These are phyloP conservation scores for Lavandula angustifolia DNA, from an alignment of 257 asterid species.

Conservation along the genomic window DNA sequence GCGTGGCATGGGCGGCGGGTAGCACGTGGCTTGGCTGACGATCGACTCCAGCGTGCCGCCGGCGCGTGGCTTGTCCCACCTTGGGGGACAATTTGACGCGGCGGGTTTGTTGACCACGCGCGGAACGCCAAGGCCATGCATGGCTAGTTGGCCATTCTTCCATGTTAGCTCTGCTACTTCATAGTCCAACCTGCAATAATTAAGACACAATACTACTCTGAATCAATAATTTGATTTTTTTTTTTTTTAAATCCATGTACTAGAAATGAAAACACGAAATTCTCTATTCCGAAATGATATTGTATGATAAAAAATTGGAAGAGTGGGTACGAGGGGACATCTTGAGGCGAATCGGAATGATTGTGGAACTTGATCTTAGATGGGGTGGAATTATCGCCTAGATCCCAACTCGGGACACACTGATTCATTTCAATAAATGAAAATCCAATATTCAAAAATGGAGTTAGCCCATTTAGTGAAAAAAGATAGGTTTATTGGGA, in stretches of 20 bases:
- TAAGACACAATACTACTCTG: no score
- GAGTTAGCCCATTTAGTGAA: no score
- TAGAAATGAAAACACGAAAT: no score
- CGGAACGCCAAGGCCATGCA: constrained; percentile 67
- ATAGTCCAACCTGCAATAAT: constrained; percentile 46
- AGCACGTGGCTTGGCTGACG: constrained; percentile 65
- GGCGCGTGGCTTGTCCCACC: constrained; percentile 57
- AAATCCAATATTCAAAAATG: no score
- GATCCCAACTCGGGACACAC: constrained; percentile 77
- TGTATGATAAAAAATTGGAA: no score
- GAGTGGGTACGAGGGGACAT: constrained; percentile 25
- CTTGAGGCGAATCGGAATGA: constrained; percentile 29
- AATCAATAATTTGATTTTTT: no score
- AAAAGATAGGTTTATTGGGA: no score
- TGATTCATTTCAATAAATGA: constrained; percentile 55
- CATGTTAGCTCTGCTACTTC: constrained; percentile 74
- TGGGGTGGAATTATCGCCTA: constrained; percentile 33
- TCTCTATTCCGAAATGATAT: no score
- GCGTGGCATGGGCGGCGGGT: constrained; percentile 17
- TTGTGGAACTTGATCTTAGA: constrained; percentile 18
- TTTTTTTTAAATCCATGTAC: no score
- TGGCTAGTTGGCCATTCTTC: constrained; percentile 63
- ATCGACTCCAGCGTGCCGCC: constrained; percentile 74
- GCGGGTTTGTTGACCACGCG: constrained; percentile 37
- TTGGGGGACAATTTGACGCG: no score